Conservation (phyloP, 176 grass and related monocot genomes). For the Aegilops longissima region DNA sequence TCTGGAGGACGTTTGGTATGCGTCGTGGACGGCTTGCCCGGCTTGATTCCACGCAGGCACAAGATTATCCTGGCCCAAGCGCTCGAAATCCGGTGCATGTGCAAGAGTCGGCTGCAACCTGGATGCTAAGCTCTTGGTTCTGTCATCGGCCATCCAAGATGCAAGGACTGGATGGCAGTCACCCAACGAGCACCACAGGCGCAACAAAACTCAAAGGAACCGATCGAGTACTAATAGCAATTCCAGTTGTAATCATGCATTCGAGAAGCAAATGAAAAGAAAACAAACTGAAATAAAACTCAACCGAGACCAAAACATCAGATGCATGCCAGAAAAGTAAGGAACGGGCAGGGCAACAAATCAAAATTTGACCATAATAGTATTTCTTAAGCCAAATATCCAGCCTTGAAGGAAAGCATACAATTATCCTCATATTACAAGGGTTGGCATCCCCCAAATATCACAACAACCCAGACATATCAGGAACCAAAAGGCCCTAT, state of each 20-base stretch:
- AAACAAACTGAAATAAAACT: too few relatives aligned
- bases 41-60: accelerated
- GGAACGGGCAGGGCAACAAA: too few relatives aligned
- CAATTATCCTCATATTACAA: background rate
- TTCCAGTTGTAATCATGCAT: too few relatives aligned
- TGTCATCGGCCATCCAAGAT: too few relatives aligned
- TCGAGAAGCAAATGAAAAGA: too few relatives aligned
- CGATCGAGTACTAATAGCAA: too few relatives aligned
- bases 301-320: too few relatives aligned
- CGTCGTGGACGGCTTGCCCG: background rate
- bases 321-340: too few relatives aligned
- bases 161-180: too few relatives aligned
- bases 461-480: background rate
- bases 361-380: background rate
- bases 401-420: background rate
- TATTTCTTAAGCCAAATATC: background rate
- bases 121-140: too few relatives aligned
- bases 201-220: too few relatives aligned
- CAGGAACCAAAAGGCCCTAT: background rate
- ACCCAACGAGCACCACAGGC: too few relatives aligned
- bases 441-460: background rate
- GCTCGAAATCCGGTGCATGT: background rate
- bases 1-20: background rate
- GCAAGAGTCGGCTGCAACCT: background rate
- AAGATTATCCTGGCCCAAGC: background rate